These are phyloP conservation scores for Nicotiana otophora DNA, from an alignment of 257 asterid genomes.

Conservation along the genomic window DNA sequence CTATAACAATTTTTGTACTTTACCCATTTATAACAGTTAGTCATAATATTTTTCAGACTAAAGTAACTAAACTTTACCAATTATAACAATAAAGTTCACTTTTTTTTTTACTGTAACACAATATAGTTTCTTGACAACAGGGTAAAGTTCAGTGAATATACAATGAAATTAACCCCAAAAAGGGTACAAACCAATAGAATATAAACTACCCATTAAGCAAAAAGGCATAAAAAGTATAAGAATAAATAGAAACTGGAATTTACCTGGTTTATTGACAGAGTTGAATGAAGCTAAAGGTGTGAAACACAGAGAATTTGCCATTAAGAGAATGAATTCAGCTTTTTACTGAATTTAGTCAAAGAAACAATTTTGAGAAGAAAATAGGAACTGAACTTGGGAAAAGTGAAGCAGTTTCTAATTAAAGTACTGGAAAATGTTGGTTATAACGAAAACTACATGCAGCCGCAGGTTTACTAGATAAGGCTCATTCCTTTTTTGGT, in stretches of 20 bases:
- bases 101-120: too few species aligned
- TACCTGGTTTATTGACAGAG: slow-evolving; percentile 15
- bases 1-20: too few species aligned
- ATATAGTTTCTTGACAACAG: too few species aligned
- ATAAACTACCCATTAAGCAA: background rate
- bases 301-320: slow-evolving; percentile 23
- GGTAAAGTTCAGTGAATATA: too few species aligned
- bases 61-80: too few species aligned
- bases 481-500: background rate
- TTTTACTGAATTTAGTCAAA: too few species aligned
- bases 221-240: background rate
- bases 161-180: too few species aligned
- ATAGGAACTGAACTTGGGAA: background rate
- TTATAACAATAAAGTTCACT: too few species aligned
- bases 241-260: background rate
- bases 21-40: too few species aligned
- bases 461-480: background rate
- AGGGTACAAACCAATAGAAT: background rate
- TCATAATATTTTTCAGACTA: too few species aligned
- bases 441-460: background rate
- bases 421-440: background rate
- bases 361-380: background rate
- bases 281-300: slow-evolving; percentile 17
- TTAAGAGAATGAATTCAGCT: background rate
- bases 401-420: background rate